Evolutionary conservation across 257 asterid species (phyloP), one percentile per base, ranked within the genome.

Genomic region (Salvia rosmarinus): DNA sequence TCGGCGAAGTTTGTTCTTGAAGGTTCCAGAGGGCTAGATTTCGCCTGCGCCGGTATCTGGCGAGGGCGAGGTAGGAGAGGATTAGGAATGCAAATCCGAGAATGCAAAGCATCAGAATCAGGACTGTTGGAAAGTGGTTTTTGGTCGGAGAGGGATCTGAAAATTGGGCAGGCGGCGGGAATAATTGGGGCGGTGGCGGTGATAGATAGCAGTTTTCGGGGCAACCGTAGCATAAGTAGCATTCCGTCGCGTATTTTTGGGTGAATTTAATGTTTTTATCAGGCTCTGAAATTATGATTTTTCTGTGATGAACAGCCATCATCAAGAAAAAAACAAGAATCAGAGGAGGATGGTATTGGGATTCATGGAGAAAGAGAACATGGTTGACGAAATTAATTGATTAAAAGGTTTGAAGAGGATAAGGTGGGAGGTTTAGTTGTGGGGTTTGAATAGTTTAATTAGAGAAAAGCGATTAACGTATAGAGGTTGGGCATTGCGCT

Each of bases 81-180:
- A 85, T 11, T 9, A 86, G 30, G 39, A 89, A 80, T 20, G 74
- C 80, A 14, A 71, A 80, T 8, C 85, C 95, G 12, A 91, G 86
- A 19, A 86, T 16, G 57, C 89, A 83, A 0, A 89, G 84, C 89
- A 87, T 79, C 63, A 81, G 35, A 57, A 89, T 81, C 59, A 89
- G 67, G 20, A 81, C 10, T 0, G 75, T 68, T 0, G 96, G 72
- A 4, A 72, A 20, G 23, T 64, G 83, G 40, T 23, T 32, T 28
- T 75, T 79, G 5, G 4, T 1, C 1, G 75, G 28, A 0, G 10
- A 6, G 0, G 52, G 28, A 55, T 62, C 14, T 28, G 14, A 49
- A 6, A 21, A 20, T 3, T 82, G 68, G 5, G 65, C 70, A 2
- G 81, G 30, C 23, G 57, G 78, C 2, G 13, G 72, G 4, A 14